Conservation (phyloP, 148 eudicot genomes). For the Rhododendron henanense region DNA sequence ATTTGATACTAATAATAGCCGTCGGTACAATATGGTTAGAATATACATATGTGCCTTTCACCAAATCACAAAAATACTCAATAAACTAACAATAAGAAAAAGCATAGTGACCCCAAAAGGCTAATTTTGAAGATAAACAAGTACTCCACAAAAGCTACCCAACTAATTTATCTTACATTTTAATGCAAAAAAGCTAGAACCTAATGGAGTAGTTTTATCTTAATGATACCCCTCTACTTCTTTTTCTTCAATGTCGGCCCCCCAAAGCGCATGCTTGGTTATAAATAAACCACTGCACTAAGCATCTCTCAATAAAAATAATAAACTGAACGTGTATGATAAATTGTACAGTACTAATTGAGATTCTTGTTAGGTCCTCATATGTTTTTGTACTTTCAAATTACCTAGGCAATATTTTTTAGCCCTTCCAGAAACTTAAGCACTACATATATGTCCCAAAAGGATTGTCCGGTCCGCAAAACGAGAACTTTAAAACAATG, state of each 20-base stretch:
- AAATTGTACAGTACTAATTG: too few relatives aligned
- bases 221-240: constrained; percentile 12
- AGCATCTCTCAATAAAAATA: neutral
- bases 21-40: neutral
- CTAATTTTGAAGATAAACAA: constrained; percentile 11
- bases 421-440: neutral
- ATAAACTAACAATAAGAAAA: neutral
- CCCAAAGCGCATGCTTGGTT: constrained; percentile 21
- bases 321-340: neutral
- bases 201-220: constrained; percentile 7
- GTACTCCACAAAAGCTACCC: neutral
- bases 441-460: neutral
- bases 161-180: neutral
- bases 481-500: too few relatives aligned
- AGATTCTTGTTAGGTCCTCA: too few relatives aligned
- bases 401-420: too few relatives aligned
- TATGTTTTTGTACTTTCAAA: too few relatives aligned
- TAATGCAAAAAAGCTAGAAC: neutral
- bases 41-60: neutral
- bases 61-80: constrained; percentile 8
- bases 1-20: too few relatives aligned
- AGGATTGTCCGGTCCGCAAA: neutral
- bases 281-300: neutral
- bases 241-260: constrained; percentile 17
- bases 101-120: constrained; percentile 3